These are phyloP conservation scores for Arthroderma uncinatum DNA, from an alignment of 2,329 filamentous ascomycete genomes.

Conservation along the genomic window DNA sequence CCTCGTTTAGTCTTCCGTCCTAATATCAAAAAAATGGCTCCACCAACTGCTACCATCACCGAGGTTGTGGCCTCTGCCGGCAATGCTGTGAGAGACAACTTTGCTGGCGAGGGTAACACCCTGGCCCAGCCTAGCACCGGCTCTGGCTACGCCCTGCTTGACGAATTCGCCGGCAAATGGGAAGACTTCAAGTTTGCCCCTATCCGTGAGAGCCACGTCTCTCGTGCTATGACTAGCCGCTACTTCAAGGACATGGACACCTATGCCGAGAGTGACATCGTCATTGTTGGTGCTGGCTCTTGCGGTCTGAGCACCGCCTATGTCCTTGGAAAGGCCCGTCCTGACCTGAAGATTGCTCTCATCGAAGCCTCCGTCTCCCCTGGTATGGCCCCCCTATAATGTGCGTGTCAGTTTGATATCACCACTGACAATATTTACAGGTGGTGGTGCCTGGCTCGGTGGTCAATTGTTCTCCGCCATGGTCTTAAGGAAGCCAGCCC, in stretches of 20 bases:
- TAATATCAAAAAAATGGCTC: slow-evolving; percentile 53
- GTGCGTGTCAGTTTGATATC: not conserved
- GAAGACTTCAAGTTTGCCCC: slow-evolving; percentile 69
- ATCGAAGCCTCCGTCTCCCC: slow-evolving; percentile 80
- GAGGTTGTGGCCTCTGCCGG: slow-evolving; percentile 33
- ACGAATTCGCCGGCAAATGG: slow-evolving; percentile 66
- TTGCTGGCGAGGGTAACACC: slow-evolving; percentile 26
- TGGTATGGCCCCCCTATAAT: slow-evolving; percentile 25
- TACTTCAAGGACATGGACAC: slow-evolving; percentile 84
- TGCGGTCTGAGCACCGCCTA: slow-evolving; percentile 80
- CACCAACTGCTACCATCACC: slow-evolving; percentile 57
- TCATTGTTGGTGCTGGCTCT: slow-evolving; percentile 83
- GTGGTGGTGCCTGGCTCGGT: slow-evolving; percentile 83
- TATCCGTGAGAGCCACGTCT: slow-evolving; percentile 86
- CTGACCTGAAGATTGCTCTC: slow-evolving; percentile 84
- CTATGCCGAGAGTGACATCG: slow-evolving; percentile 86
- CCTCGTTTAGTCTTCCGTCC: slow-evolving; percentile 22
- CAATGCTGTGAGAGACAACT: slow-evolving; percentile 31
- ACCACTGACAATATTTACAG: slow-evolving; percentile 27
- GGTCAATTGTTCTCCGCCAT: slow-evolving; percentile 92
- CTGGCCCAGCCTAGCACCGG: slow-evolving; percentile 26
- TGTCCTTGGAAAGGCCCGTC: slow-evolving; percentile 68
- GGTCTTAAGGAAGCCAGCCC: slow-evolving; percentile 88
- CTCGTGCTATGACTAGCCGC: slow-evolving; percentile 81
- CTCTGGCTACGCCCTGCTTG: slow-evolving; percentile 45